phyloP scores from a whole-genome alignment of 169 alveolate genomes.

The Plasmodium vivax region DNA sequence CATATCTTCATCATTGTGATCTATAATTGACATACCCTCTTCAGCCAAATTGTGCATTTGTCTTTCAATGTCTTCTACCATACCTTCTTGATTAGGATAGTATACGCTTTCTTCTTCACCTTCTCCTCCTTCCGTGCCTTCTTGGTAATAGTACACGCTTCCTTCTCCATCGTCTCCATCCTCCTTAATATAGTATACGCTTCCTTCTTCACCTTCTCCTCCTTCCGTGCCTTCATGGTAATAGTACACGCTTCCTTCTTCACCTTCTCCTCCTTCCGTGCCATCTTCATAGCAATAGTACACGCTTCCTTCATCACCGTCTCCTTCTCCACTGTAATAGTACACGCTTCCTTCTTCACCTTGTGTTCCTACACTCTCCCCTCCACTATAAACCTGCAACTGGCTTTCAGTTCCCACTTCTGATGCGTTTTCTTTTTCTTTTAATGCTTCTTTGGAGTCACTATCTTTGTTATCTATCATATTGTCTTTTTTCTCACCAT shows the following conservation, averaged over 20 bases:
- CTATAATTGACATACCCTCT: neutral
- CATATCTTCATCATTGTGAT: neutral
- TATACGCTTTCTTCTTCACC: neutral
- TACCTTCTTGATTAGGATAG: neutral
- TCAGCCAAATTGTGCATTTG: neutral
- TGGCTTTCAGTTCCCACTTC: neutral
- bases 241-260: neutral
- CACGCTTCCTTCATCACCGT: too few species aligned
- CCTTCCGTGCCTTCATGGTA: neutral
- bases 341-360: too few species aligned
- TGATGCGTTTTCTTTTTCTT: neutral
- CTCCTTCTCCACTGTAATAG: too few species aligned
- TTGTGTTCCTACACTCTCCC: too few species aligned
- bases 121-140: neutral
- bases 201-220: neutral
- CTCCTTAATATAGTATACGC: neutral
- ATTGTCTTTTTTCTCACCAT: neutral
- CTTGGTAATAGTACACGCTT: neutral
- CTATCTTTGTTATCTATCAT: neutral
- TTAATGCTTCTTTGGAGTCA: neutral
- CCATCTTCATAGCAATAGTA: neutral
- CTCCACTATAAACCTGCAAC: neutral
- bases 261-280: neutral
- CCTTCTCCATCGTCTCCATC: neutral
- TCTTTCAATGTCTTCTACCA: neutral